phyloP scores from a whole-genome alignment of 2,329 filamentous ascomycete species.

The Cordyceps pruinosa region DNA sequence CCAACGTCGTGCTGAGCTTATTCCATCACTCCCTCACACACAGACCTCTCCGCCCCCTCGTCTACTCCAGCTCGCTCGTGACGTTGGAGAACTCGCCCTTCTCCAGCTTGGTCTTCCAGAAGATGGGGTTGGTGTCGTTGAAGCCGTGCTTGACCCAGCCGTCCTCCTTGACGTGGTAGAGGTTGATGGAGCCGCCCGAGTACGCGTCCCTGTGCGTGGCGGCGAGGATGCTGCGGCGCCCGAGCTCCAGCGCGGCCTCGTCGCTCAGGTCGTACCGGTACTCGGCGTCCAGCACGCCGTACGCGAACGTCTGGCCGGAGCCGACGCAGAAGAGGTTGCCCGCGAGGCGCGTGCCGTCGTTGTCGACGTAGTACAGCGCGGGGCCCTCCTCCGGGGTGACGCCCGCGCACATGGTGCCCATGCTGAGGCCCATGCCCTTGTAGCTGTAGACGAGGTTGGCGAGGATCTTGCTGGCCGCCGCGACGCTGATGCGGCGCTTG shows the following conservation, averaged over 20 bases:
- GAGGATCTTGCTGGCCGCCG: constrained; percentile 95
- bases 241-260: constrained; percentile 85
- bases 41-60: background rate
- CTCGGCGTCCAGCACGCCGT: constrained; percentile 93
- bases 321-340: constrained; percentile 98
- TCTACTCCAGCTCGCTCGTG: constrained; percentile 63
- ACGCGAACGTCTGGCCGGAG: constrained; percentile 96
- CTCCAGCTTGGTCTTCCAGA: constrained; percentile 98
- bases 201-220: constrained; percentile 97
- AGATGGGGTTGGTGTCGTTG: constrained; percentile 96
- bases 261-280: constrained; percentile 84
- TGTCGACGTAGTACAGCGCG: constrained; percentile 96
- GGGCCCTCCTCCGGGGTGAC: constrained; percentile 94
- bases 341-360: constrained; percentile 80
- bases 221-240: constrained; percentile 85
- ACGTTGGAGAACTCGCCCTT: constrained; percentile 98
- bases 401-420: constrained; percentile 99
- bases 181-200: constrained; percentile 96
- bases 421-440: constrained; percentile 97
- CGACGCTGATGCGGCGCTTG: constrained; percentile 97
- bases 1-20: background rate
- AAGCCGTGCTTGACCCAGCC: constrained; percentile 99
- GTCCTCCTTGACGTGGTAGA: constrained; percentile 98
- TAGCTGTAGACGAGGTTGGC: constrained; percentile 97
- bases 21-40: background rate